Evolutionary conservation across 2,329 filamentous ascomycete species (phyloP).

Genomic region (Monosporascus ibericus): DNA sequence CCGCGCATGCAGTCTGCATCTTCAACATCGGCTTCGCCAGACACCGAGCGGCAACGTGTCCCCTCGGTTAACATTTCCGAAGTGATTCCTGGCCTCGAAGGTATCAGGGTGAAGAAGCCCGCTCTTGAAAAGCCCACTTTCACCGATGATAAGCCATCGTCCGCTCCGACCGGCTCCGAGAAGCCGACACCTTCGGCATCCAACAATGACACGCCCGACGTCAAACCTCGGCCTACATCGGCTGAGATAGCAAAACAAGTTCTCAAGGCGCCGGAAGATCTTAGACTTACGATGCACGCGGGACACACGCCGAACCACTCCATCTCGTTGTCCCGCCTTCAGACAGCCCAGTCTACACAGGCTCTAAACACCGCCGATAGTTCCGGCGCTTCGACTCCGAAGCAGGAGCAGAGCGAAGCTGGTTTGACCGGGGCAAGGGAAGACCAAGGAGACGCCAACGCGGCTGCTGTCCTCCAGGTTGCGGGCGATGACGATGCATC

Average conservation of each 20-base stretch:
- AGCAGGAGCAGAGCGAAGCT: slow-evolving; percentile 13
- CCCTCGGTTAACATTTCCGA: slow-evolving; percentile 52
- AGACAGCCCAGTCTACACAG: slow-evolving; percentile 37
- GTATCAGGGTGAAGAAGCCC: slow-evolving; percentile 49
- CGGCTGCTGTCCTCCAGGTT: slow-evolving; percentile 15
- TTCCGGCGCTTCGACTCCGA: slow-evolving; percentile 35
- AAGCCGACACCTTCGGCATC: slow-evolving; percentile 23
- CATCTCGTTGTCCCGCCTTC: slow-evolving; percentile 44
- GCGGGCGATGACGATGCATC: slow-evolving; percentile 4
- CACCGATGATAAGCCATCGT: slow-evolving; percentile 25
- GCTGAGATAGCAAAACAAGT: slow-evolving; percentile 39
- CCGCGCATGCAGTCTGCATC: slow-evolving; percentile 37
- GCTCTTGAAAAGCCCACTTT: slow-evolving; percentile 49
- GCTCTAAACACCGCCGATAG: slow-evolving; percentile 32
- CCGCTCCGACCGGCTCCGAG: slow-evolving; percentile 20
- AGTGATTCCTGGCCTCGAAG: slow-evolving; percentile 54
- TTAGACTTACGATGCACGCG: slow-evolving; percentile 54
- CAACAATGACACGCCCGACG: slow-evolving; percentile 21
- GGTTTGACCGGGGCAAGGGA: slow-evolving; percentile 1
- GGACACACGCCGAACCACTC: slow-evolving; percentile 57
- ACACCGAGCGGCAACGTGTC: slow-evolving; percentile 26
- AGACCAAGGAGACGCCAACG: slow-evolving; percentile 8
- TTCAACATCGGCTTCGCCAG: slow-evolving; percentile 14
- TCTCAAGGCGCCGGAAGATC: slow-evolving; percentile 41
- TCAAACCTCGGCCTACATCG: slow-evolving; percentile 21